Base-by-base conservation (phyloP, 306 rosid species). In the Cucurbita ficifolia region DNA sequence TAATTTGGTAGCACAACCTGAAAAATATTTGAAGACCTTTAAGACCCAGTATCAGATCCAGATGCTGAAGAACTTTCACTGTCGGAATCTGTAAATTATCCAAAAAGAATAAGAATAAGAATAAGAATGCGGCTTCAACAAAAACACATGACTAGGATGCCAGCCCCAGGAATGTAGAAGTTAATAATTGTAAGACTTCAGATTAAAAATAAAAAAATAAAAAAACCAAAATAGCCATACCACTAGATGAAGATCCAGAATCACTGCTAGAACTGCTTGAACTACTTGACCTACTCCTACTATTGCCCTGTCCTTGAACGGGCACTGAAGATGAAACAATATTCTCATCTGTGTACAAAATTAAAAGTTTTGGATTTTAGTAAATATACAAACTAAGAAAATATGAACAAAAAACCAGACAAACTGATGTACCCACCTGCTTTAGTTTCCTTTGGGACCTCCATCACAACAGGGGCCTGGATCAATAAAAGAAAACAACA, bases 191-290 rank as follows among this genome's bases (percentile, higher is more conserved):
- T 11, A 7, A 39, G 12, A 79, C n/a, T 69, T 43, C 19, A 17
- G 38, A 18, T n/a, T 17, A 12, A 6, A 33, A 76, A 63, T 73
- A 33, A 46, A 8, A 17, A n/a, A 36, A 29, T 29, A 29, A 67
- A 40, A 48, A 39, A 69, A 16, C 40, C 19, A 46, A 49, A 70
- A 51, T 38, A 33, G 18, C n/a, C 48, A 45, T 94, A 94, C 99
- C 99, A 81, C 95, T 91, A 24, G 99, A 94, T 68, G 97, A 89
- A 70, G 99, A 90, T 60, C 96, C 96, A 59, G 99, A 94, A 84
- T 83, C 97, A 68, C 99, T 91, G 83, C 96, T 94, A 40, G 99
- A 94, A 82, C 96, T 87, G 89, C 95, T 86, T 73, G 97, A 89
- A 81, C 99, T 94, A 83, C 98, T 89, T 67, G 96, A 87, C 82